Base-by-base conservation (phyloP, 2,329 filamentous ascomycete genomes). In the Ophiocordyceps camponoti-leonardi region DNA sequence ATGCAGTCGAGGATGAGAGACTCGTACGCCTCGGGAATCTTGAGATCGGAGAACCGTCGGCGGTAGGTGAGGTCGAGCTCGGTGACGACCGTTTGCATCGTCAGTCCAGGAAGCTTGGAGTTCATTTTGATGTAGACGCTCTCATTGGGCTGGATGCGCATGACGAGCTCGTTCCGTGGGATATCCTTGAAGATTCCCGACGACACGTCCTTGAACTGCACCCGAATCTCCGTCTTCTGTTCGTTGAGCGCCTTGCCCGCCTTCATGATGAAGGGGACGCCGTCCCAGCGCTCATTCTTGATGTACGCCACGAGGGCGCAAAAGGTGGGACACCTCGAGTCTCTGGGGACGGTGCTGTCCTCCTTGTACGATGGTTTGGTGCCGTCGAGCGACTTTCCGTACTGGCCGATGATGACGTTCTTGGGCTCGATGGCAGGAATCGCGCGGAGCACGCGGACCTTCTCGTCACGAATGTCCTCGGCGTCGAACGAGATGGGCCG, bases 61-160 rank as follows among this genome's bases (percentile, higher is more conserved):
- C 93, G 81, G 74, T 98, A 98, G 52, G 93, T 98, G 54, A 98
- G 78, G 61, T 98, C 92, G 49, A 98, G 83, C 71, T 98, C 92
- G 49, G 92, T 98, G 56, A 95, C 86, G 37, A 96, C 92, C 13
- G 92, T 98, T 74, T 98, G 92, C 88, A 96, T 98, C 72, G 87
- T 96, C 58, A 98, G 73, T 57, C 92, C 92, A 19, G 92, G 93
- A 48, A 98, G 75, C 75, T 98, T 98, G 28, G 90, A 96, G 81
- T 98, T 98, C 92, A 98, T 98, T 80, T 98, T 98, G 67, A 96
- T 94, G 71, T 98, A 98, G 54, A 98, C 88, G 62, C 86, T 94
- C 75, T 98, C 92, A 71, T 98, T 98, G 57, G 92, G 92, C 72
- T 98, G 92, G 53, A 98, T 94, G 54, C 92, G 88, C 72, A 98